phyloP scores from a whole-genome alignment of 2,329 filamentous ascomycete species.

The Fonsecaea erecta region DNA sequence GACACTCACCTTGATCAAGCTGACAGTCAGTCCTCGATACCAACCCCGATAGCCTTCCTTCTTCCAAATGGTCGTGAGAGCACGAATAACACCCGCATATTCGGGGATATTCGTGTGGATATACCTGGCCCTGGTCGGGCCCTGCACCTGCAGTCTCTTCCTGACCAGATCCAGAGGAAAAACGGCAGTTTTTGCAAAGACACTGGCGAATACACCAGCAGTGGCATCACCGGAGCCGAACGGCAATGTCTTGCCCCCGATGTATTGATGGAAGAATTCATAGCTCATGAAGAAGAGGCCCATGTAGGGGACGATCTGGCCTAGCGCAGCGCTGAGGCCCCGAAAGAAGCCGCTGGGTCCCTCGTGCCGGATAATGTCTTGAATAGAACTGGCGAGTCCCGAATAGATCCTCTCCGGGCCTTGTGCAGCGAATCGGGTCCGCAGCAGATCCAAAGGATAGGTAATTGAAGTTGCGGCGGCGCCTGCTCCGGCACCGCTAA shows the following conservation, averaged over 20 bases:
- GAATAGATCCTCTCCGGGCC: constrained; percentile 78
- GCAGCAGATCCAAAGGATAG: constrained; percentile 90
- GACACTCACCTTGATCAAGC: constrained; percentile 73
- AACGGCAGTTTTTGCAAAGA: constrained; percentile 83
- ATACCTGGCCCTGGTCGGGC: constrained; percentile 78
- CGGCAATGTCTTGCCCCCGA: constrained; percentile 62
- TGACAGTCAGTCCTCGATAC: constrained; percentile 86
- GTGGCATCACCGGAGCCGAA: constrained; percentile 81
- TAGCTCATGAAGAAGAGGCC: constrained; percentile 92
- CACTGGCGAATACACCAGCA: constrained; percentile 77
- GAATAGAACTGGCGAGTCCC: constrained; percentile 70
- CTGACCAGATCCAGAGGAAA: constrained; percentile 92
- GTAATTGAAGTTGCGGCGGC: constrained; percentile 80
- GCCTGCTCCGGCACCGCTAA: constrained; percentile 81
- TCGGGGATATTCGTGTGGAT: constrained; percentile 86
- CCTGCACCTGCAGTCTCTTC: constrained; percentile 94
- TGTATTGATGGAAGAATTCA: constrained; percentile 70
- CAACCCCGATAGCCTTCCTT: constrained; percentile 78
- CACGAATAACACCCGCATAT: constrained; percentile 70
- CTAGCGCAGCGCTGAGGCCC: constrained; percentile 78
- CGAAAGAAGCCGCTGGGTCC: constrained; percentile 83
- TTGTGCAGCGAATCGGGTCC: constrained; percentile 96
- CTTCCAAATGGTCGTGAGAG: constrained; percentile 69
- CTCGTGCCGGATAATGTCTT: constrained; percentile 75
- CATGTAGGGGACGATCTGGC: constrained; percentile 95